These are phyloP conservation scores for Erodium trifolium DNA, from an alignment of 441 rosid genomes.

Conservation along the genomic window DNA sequence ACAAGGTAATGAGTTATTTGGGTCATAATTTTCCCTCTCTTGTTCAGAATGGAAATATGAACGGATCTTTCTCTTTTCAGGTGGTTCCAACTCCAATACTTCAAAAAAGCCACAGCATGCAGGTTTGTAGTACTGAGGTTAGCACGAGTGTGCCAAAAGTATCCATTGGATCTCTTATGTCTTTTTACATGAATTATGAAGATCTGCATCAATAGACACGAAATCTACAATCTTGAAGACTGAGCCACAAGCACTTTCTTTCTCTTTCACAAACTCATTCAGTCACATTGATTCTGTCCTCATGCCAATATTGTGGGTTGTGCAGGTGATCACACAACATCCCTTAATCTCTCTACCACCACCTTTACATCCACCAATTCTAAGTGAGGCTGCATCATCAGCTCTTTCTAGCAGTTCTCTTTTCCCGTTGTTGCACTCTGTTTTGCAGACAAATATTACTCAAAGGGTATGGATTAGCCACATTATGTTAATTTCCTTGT, in stretches of 20 bases:
- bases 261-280: neutral
- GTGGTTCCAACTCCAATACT: constrained; percentile 46
- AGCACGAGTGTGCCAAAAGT: constrained; percentile 1
- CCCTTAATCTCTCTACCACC: constrained; percentile 28
- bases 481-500: constrained; percentile 11
- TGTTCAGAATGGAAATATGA: constrained; percentile 18
- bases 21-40: neutral
- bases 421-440: constrained; percentile 41
- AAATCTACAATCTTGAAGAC: neutral
- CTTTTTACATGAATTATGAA: neutral
- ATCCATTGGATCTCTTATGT: neutral
- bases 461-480: constrained; percentile 57
- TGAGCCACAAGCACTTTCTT: neutral
- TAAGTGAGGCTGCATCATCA: constrained; percentile 31
- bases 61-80: constrained; percentile 40
- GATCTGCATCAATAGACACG: neutral
- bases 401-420: constrained; percentile 38
- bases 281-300: constrained; percentile 6
- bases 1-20: constrained; percentile 44
- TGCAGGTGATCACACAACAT: constrained; percentile 64
- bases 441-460: constrained; percentile 64
- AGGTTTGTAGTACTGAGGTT: constrained; percentile 51
- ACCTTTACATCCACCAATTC: constrained; percentile 16
- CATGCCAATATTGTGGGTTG: constrained; percentile 19
- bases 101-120: constrained; percentile 91